Percentiles rank a stretch among this genome's conserved stretches.
These are phyloP conservation scores for Pseudogymnoascus sp. DNA, from an alignment of 2,329 filamentous ascomycete species.

Conservation along the genomic window DNA sequence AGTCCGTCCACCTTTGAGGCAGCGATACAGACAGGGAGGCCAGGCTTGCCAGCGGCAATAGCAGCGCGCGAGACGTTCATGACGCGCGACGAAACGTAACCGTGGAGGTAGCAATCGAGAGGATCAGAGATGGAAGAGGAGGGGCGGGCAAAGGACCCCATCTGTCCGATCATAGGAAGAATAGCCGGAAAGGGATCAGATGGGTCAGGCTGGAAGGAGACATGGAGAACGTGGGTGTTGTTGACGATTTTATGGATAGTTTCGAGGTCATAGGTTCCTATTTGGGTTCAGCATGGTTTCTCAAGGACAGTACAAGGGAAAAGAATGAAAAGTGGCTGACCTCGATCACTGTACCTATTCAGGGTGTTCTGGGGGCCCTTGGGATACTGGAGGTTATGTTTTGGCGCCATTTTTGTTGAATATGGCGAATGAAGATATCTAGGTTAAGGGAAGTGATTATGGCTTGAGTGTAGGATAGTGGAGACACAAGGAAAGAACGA, in stretches of 20 bases:
- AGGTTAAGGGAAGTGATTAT: background rate
- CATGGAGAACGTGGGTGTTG: slow-evolving; percentile 64
- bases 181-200: slow-evolving; percentile 65
- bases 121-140: slow-evolving; percentile 55
- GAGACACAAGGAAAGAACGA: background rate
- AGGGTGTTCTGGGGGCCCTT: slow-evolving; percentile 22
- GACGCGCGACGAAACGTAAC: slow-evolving; percentile 72
- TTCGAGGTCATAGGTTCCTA: slow-evolving; percentile 64
- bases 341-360: slow-evolving; percentile 21
- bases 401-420: background rate
- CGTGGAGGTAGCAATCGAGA: slow-evolving; percentile 73
- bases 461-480: background rate
- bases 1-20: slow-evolving; percentile 73
- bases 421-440: background rate
- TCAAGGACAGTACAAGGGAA: background rate
- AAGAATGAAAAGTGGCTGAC: slow-evolving; percentile 14
- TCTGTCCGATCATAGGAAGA: slow-evolving; percentile 79
- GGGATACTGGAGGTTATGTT: slow-evolving; percentile 20
- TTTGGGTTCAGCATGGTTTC: slow-evolving; percentile 19
- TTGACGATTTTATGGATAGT: slow-evolving; percentile 73
- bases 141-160: slow-evolving; percentile 62
- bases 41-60: slow-evolving; percentile 24
- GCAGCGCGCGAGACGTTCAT: slow-evolving; percentile 51
- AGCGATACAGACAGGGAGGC: slow-evolving; percentile 64
- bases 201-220: slow-evolving; percentile 61